phyloP scores from a whole-genome alignment of 2,329 filamentous ascomycete genomes.

The Pseudogymnoascus sp. region DNA sequence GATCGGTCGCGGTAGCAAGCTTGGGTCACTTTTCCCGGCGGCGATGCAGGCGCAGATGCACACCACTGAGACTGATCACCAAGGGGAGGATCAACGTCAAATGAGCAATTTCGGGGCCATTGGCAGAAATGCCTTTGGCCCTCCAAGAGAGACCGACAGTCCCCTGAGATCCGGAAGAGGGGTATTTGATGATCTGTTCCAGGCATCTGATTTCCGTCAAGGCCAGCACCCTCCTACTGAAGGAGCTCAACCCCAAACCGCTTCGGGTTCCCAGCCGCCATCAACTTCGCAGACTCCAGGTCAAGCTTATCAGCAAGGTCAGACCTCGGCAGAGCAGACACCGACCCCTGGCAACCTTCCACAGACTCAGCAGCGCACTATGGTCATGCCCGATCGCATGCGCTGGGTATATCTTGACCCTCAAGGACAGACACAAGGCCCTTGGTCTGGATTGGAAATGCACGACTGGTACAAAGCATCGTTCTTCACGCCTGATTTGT shows the following conservation, averaged over 20 bases:
- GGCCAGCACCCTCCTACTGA: conserved; percentile 25
- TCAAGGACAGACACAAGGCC: conserved; percentile 83
- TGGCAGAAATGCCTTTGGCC: conserved; percentile 52
- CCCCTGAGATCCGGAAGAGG: conserved; percentile 49
- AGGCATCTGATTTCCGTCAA: conserved; percentile 17
- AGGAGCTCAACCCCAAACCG: conserved; percentile 19
- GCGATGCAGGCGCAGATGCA: conserved; percentile 92
- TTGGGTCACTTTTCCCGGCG: conserved; percentile 79
- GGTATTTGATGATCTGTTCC: conserved; percentile 45
- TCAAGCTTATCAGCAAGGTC: conserved; percentile 27
- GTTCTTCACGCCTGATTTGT: conserved; percentile 90
- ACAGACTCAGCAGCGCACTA: conserved; percentile 66
- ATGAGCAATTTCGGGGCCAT: conserved; percentile 59
- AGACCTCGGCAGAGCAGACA: conserved; percentile 40
- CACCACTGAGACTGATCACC: conserved; percentile 54
- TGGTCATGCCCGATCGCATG: conserved; percentile 99
- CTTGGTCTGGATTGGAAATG: conserved; percentile 96
- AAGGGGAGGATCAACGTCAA: conserved; percentile 56
- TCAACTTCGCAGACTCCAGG: conserved; percentile 23
- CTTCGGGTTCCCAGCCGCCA: conserved; percentile 14
- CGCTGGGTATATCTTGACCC: conserved; percentile 97
- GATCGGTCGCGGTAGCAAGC: conserved; percentile 69
- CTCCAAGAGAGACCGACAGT: conserved; percentile 52
- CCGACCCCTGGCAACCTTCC: conserved; percentile 55
- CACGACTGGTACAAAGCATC: conserved; percentile 99